Base-by-base conservation (phyloP, 2,329 filamentous ascomycete genomes). In the Phaeomoniella chlamydospora region DNA sequence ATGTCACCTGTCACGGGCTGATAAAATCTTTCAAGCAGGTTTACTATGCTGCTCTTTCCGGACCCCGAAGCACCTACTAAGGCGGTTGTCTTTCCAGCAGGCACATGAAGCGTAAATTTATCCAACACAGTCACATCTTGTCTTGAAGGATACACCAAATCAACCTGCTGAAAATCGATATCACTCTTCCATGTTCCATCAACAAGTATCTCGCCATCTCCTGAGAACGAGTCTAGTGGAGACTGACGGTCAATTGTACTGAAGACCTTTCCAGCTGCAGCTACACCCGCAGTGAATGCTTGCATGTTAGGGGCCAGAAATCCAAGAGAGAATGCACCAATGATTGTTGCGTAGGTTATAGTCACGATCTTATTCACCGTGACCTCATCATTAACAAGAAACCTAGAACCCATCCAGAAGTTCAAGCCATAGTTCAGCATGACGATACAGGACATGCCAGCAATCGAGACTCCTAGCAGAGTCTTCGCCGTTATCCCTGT, bases 231-330 rank as follows among this genome's bases (percentile, higher is more conserved):
- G 49, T 96, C 83, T 34, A 96, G 67, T 1, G 87, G 85, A 0
- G 90, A 94, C 4, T 64, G 50, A 35, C 90, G 81, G 55, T 96
- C 88, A 44, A 96, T 94, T 3, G 87, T 93, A 53, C 77, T 81
- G 63, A 80, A 94, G 42, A 96, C 49, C 39, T 62, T 58, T 3
- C 50, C 37, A 1, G 64, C 63, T 3, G 59, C 55, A 3, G 58
- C 54, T 1, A 58, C 45, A 1, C 61, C 62, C 34, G 58, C 62
- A 1, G 60, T 57, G 38, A 67, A 53, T 6, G 58, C 49, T 34
- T 56, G 49, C 11, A 59, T 45, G 31, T 63, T 56, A 2, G 62
- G 61, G 1, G 56, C 50, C n/a, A 64, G 49, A 32, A 54, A 47
- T 1, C 50, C 46, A 9, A 64, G 41, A 10, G 55, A 53, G 15